phyloP scores from a whole-genome alignment of 495 filamentous ascomycete species.

The Usnea hakonensis region DNA sequence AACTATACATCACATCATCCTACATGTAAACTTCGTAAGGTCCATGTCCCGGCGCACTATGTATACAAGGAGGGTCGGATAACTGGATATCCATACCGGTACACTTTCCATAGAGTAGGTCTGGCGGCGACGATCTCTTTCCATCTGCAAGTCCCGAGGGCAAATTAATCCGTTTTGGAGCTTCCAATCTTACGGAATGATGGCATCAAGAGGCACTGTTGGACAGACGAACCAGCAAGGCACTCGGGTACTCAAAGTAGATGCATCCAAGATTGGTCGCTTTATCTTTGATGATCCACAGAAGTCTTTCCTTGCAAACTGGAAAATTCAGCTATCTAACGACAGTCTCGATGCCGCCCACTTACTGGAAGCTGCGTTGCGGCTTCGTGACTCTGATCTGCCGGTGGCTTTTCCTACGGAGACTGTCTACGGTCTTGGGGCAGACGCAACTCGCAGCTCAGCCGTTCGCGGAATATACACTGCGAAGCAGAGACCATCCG shows the following conservation, averaged over 20 bases:
- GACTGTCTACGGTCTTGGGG: slow-evolving; percentile 94
- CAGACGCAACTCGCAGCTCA: slow-evolving; percentile 75
- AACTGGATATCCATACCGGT: not conserved
- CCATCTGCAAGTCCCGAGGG: not conserved
- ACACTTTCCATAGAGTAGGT: not conserved
- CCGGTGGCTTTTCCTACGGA: slow-evolving; percentile 97
- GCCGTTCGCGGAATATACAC: slow-evolving; percentile 89
- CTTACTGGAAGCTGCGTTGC: slow-evolving; percentile 20
- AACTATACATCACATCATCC: too few relatives aligned
- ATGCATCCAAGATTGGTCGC: slow-evolving; percentile 18
- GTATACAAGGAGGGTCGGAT: too few relatives aligned
- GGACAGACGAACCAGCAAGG: not conserved
- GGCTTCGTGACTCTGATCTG: slow-evolving; percentile 51
- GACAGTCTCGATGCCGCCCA: slow-evolving; percentile 17
- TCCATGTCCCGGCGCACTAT: too few relatives aligned
- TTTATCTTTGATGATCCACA: slow-evolving; percentile 19
- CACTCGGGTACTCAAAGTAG: slow-evolving; percentile 17
- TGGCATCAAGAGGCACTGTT: not conserved
- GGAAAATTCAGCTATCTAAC: slow-evolving; percentile 16
- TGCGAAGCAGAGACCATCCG: slow-evolving; percentile 80
- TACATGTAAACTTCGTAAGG: too few relatives aligned
- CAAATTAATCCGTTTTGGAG: not conserved
- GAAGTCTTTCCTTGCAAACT: slow-evolving; percentile 21
- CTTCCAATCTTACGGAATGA: not conserved
- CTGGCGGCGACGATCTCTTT: not conserved